phyloP scores from a whole-genome alignment of 2,329 filamentous ascomycete genomes.

The Orbilia javanica region DNA sequence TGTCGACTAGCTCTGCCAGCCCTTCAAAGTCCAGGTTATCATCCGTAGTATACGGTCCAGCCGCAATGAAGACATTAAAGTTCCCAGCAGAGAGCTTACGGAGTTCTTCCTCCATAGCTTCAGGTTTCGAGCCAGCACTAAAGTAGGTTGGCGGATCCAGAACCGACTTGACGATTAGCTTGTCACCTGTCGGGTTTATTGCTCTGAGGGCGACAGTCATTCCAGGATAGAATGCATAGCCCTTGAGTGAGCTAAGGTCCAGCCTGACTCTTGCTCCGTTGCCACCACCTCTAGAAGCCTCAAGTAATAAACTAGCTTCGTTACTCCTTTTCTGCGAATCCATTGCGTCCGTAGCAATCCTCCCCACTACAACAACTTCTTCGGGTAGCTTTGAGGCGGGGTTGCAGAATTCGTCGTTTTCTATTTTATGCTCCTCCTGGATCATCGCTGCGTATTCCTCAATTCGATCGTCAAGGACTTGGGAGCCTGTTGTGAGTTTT shows the following conservation, averaged over 20 bases:
- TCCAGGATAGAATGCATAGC: constrained; percentile 90
- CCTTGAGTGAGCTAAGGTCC: constrained; percentile 76
- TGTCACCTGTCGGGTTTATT: constrained; percentile 85
- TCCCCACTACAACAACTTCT: constrained; percentile 88
- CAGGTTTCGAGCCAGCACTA: constrained; percentile 77
- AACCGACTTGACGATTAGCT: constrained; percentile 83
- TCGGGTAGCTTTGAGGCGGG: constrained; percentile 77
- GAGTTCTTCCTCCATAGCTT: constrained; percentile 75
- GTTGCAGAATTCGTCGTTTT: constrained; percentile 84
- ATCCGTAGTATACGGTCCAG: constrained; percentile 92
- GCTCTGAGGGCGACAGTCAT: constrained; percentile 90
- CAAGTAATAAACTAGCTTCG: constrained; percentile 83
- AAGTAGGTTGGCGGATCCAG: constrained; percentile 80
- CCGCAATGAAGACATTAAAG: constrained; percentile 80
- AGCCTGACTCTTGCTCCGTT: constrained; percentile 85
- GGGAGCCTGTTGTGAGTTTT: constrained; percentile 91
- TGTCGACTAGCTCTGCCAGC: constrained; percentile 81
- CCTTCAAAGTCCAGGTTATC: constrained; percentile 92
- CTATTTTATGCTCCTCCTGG: constrained; percentile 79
- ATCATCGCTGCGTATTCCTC: constrained; percentile 85
- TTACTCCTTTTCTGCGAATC: constrained; percentile 82
- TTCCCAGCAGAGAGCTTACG: constrained; percentile 73
- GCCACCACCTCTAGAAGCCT: constrained; percentile 86
- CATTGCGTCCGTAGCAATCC: constrained; percentile 88
- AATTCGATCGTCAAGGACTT: constrained; percentile 94